These are phyloP conservation scores for Didymella arachidicola DNA, from an alignment of 2,329 filamentous ascomycete species.

Conservation along the genomic window DNA sequence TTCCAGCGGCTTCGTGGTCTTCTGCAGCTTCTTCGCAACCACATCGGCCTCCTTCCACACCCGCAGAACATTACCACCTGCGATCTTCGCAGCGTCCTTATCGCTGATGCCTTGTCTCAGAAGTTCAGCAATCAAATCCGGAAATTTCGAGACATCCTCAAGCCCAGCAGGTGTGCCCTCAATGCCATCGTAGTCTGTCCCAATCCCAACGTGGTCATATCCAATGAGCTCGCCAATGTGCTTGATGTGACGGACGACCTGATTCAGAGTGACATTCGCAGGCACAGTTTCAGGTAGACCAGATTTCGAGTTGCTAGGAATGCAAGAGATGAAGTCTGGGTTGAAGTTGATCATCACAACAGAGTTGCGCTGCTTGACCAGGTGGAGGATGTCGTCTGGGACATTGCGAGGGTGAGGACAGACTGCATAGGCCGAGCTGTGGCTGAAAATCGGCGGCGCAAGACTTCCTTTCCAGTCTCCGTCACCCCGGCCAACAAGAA, in stretches of 20 bases:
- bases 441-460: conserved; percentile 88
- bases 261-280: conserved; percentile 74
- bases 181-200: conserved; percentile 90
- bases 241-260: conserved; percentile 80
- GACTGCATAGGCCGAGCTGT: conserved; percentile 80
- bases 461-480: conserved; percentile 72
- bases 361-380: conserved; percentile 76
- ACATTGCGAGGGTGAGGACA: conserved; percentile 93
- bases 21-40: conserved; percentile 72
- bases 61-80: conserved; percentile 80
- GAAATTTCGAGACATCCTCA: conserved; percentile 86
- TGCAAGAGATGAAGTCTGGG: conserved; percentile 82
- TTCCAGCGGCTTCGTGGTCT: conserved; percentile 53
- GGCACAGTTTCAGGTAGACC: conserved; percentile 74
- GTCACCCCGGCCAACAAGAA: conserved; percentile 66
- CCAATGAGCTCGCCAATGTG: conserved; percentile 85
- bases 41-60: conserved; percentile 83
- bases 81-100: conserved; percentile 75
- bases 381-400: conserved; percentile 78
- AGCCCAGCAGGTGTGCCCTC: conserved; percentile 71
- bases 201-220: conserved; percentile 86
- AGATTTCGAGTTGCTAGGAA: conserved; percentile 63
- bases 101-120: conserved; percentile 77
- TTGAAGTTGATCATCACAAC: conserved; percentile 93
- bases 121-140: conserved; percentile 77